Percentiles rank a stretch among this genome's conserved stretches.
Evolutionary conservation across 306 rosid species (phyloP).

Genomic region (Sicyos edulis): DNA sequence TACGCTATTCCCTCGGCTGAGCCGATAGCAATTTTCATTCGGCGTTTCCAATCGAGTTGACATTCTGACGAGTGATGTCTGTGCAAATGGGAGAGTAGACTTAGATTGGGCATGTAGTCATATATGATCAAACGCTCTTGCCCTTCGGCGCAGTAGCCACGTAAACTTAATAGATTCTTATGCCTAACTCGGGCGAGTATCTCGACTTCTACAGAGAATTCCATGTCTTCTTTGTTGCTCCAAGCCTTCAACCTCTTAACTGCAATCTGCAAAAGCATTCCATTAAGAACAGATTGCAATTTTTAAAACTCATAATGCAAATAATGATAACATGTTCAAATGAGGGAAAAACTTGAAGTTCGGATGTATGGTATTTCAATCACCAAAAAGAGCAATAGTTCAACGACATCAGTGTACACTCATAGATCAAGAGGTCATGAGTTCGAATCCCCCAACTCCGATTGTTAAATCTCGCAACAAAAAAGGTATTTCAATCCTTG

Average conservation of each 20-base stretch:
- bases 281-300: slow-evolving; percentile 20
- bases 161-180: slow-evolving; percentile 88
- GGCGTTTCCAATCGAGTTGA: slow-evolving; percentile 78
- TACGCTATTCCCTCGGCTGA: slow-evolving; percentile 90
- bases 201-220: slow-evolving; percentile 92
- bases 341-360: slow-evolving; percentile 1
- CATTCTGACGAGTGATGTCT: slow-evolving; percentile 87
- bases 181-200: slow-evolving; percentile 89
- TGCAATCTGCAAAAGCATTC: slow-evolving; percentile 54
- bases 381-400: too few relatives aligned
- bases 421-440: too few relatives aligned
- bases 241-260: slow-evolving; percentile 92
- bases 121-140: slow-evolving; percentile 89
- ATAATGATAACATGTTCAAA: background rate
- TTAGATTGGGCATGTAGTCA: slow-evolving; percentile 88
- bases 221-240: slow-evolving; percentile 94
- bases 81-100: slow-evolving; percentile 91
- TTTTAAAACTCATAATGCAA: background rate
- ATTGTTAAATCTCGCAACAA: too few relatives aligned
- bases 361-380: background rate
- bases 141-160: slow-evolving; percentile 97
- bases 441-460: too few relatives aligned
- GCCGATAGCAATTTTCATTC: slow-evolving; percentile 80
- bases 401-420: too few relatives aligned
- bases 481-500: slow-evolving; percentile 1